phyloP scores from a whole-genome alignment of 352 stramenopile species.

The Phytophthora aleatoria region DNA sequence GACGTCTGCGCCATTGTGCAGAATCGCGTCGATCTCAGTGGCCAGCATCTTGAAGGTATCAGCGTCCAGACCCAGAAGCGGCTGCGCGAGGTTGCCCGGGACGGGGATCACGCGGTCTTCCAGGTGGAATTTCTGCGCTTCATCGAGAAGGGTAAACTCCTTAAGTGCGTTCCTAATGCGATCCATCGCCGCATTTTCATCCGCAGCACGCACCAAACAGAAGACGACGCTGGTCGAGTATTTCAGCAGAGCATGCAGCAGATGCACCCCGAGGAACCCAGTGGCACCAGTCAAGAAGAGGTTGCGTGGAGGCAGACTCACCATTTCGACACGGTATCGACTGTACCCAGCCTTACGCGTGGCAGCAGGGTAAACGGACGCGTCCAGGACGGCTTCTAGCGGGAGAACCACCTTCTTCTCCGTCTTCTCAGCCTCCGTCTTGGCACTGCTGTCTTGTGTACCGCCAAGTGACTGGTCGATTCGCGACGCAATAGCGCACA shows the following conservation, averaged over 20 bases:
- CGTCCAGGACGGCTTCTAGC: conserved; percentile 68
- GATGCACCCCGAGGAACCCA: conserved; percentile 88
- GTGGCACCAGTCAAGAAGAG: conserved; percentile 92
- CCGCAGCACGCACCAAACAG: conserved; percentile 76
- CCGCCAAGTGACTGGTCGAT: conserved; percentile 49
- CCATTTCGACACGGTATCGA: conserved; percentile 83
- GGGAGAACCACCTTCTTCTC: conserved; percentile 61
- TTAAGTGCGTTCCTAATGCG: conserved; percentile 67
- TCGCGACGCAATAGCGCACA: conserved; percentile 58
- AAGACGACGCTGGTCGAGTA: conserved; percentile 76
- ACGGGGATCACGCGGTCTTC: conserved; percentile 74
- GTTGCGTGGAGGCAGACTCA: conserved; percentile 66
- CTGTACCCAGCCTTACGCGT: conserved; percentile 78
- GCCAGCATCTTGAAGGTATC: conserved; percentile 87
- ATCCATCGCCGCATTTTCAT: conserved; percentile 52
- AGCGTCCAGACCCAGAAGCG: conserved; percentile 81
- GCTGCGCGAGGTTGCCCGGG: conserved; percentile 80
- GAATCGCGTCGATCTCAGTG: conserved; percentile 88
- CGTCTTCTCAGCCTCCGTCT: conserved; percentile 4
- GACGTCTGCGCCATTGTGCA: conserved; percentile 93
- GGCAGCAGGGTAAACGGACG: conserved; percentile 72
- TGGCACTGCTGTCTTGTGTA: conserved; percentile 4
- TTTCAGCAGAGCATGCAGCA: conserved; percentile 84
- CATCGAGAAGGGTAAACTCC: conserved; percentile 57
- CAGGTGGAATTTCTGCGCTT: conserved; percentile 58